Conservation (phyloP, 495 filamentous ascomycete species). For the Cenococcum geophilum region DNA sequence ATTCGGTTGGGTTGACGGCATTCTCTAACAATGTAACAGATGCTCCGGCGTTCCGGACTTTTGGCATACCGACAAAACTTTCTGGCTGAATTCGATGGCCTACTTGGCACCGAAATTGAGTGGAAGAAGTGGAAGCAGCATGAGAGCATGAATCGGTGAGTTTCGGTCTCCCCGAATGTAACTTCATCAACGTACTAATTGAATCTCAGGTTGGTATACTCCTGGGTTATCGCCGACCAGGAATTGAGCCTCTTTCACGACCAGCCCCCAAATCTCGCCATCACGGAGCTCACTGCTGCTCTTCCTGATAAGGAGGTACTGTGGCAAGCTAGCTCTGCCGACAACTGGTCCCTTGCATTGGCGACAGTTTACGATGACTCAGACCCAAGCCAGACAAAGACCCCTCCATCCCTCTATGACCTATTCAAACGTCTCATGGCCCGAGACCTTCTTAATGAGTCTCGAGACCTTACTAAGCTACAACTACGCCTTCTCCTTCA, state of each 20-base stretch:
- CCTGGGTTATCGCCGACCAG: constrained; percentile 19
- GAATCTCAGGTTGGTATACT: constrained; percentile 18
- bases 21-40: constrained; percentile 11
- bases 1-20: constrained; percentile 5
- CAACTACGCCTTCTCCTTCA: constrained; percentile 49
- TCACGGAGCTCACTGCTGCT: constrained; percentile 22
- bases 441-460: constrained; percentile 39
- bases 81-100: constrained; percentile 16
- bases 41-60: constrained; percentile 23
- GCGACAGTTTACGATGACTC: constrained; percentile 7
- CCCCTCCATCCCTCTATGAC: constrained; percentile 17
- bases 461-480: constrained; percentile 41
- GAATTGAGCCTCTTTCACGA: constrained; percentile 19
- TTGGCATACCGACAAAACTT: constrained; percentile 12
- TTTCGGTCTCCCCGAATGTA: neutral
- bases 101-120: constrained; percentile 11
- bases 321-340: constrained; percentile 15
- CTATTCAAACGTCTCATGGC: constrained; percentile 42
- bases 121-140: constrained; percentile 20
- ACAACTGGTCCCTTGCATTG: constrained; percentile 9
- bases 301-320: constrained; percentile 19
- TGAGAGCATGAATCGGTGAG: constrained; percentile 23
- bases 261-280: constrained; percentile 10
- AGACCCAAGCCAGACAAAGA: constrained; percentile 7
- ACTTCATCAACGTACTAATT: neutral